These are phyloP conservation scores for Paracorniculantispora psalliotae DNA, from an alignment of 2,329 filamentous ascomycete species.

Conservation along the genomic window DNA sequence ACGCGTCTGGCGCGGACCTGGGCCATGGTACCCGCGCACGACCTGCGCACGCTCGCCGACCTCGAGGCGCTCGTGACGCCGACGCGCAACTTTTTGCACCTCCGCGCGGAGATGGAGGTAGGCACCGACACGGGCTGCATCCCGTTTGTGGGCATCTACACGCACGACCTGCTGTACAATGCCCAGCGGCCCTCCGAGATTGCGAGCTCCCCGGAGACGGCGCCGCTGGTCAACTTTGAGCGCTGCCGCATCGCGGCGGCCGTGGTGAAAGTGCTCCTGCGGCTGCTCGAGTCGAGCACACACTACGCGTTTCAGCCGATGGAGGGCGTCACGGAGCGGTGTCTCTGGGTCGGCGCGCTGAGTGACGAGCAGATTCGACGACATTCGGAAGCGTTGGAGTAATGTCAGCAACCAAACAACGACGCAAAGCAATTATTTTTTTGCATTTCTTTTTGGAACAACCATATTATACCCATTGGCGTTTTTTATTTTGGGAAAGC, in stretches of 20 bases:
- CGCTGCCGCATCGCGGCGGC: conserved; percentile 69
- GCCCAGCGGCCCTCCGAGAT: conserved; percentile 73
- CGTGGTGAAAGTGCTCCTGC: conserved; percentile 73
- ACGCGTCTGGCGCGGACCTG: conserved; percentile 65
- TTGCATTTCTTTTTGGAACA: too few species aligned
- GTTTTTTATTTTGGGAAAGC: too few species aligned
- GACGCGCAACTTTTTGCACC: conserved; percentile 69
- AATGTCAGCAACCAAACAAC: conserved; percentile 17
- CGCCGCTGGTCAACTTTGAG: conserved; percentile 78
- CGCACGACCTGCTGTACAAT: conserved; percentile 78
- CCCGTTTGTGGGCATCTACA: conserved; percentile 79
- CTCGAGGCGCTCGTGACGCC: conserved; percentile 72
- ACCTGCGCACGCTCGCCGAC: conserved; percentile 61
- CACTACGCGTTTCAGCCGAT: conserved; percentile 70
- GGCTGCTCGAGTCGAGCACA: conserved; percentile 73
- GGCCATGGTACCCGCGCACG: conserved; percentile 60
- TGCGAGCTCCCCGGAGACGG: conserved; percentile 58
- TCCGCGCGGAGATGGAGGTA: conserved; percentile 74
- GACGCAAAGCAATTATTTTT: too few species aligned
- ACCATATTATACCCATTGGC: neutral
- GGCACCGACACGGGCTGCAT: conserved; percentile 68
- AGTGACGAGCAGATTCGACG: conserved; percentile 68
- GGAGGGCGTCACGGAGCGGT: conserved; percentile 72
- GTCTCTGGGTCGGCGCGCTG: conserved; percentile 78
- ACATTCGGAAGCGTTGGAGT: conserved; percentile 47